Evolutionary conservation across 352 stramenopile species (phyloP), one percentile per base, ranked within the genome.

Genomic region (Phytophthora aleatoria): DNA sequence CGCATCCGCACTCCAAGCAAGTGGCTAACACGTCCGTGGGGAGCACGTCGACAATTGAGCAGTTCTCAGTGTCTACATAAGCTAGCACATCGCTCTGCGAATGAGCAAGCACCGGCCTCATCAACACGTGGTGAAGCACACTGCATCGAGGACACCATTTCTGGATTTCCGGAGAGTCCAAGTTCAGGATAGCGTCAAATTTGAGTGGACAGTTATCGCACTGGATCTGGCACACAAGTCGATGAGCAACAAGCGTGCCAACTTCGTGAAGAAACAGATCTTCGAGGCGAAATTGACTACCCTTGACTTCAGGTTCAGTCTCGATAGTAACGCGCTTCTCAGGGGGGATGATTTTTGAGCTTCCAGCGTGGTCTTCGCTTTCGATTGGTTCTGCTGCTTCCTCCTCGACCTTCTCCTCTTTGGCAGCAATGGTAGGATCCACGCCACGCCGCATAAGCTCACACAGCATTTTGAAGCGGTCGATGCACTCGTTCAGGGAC

Each of bases 101-200:
- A 65, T 95, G 87, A 2, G 86, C 79, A 53, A 95, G 89, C 38
- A 91, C 73, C 4, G 87, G 80, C 5, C 73, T 76, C 54, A 95
- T 72, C 7, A 69, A n/a, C 36, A 92, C 73, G 9, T 85, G 69
- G 41, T 95, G 87, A 42, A 90, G 78, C 24, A 79, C 67, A 52
- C 85, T 94, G 69, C 87, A 95, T 13, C 87, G 72, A 11, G 85
- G 85, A 65, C 87, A 95, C 87, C 87, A 95, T 52, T 92, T 90
- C 24, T 86, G 85, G 4, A 92, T 54, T 20, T 59, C 50, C 0
- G 74, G 38, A 3, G 66, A 60, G 24, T 85, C 65, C 13, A 95
- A 73, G 5, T 66, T 72, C 11, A 95, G 48, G 10, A 57, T 65
- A 0, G 78, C 76, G 41, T 92, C 82, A 60, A 95, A 92, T 49